phyloP scores from a whole-genome alignment of 2,329 filamentous ascomycete species.

The Microascus cirrosus region DNA sequence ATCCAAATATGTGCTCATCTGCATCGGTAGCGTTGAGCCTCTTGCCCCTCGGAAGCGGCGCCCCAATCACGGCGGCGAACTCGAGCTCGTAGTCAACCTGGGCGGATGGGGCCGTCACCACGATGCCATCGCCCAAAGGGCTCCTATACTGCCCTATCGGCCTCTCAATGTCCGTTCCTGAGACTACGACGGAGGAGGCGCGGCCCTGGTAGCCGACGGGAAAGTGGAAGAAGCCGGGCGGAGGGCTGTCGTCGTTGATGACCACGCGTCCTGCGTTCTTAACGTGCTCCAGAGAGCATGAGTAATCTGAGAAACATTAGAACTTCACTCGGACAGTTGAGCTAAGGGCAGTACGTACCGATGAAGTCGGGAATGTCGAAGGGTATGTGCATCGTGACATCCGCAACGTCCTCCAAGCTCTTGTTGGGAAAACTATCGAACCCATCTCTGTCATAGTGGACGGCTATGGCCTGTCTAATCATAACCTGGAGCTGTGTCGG shows the following conservation, averaged over 20 bases:
- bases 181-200: slow-evolving; percentile 59
- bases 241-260: slow-evolving; percentile 25
- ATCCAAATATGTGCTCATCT: slow-evolving; percentile 57
- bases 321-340: slow-evolving; percentile 25
- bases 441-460: slow-evolving; percentile 18
- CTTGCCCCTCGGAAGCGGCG: slow-evolving; percentile 7
- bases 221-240: slow-evolving; percentile 63
- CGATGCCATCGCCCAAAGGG: slow-evolving; percentile 12
- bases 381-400: slow-evolving; percentile 51
- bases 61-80: slow-evolving; percentile 56
- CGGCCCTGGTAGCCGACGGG: slow-evolving; percentile 67
- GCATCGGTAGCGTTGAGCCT: slow-evolving; percentile 37
- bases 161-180: slow-evolving; percentile 53
- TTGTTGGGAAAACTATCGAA: slow-evolving; percentile 6
- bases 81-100: slow-evolving; percentile 60
- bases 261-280: slow-evolving; percentile 34
- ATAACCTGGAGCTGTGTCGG: slow-evolving; percentile 45
- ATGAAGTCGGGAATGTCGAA: slow-evolving; percentile 1
- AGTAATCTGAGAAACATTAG: slow-evolving; percentile 32
- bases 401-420: slow-evolving; percentile 19
- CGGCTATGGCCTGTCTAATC: slow-evolving; percentile 53
- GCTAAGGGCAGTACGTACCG: background rate
- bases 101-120: slow-evolving; percentile 20
- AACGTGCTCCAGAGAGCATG: slow-evolving; percentile 22
- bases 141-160: slow-evolving; percentile 56